A percentile compares a stretch with the other conserved stretches of the same genome.
Conservation (phyloP, 768 basidiomycete genomes). For the Tulasnella calospora region DNA sequence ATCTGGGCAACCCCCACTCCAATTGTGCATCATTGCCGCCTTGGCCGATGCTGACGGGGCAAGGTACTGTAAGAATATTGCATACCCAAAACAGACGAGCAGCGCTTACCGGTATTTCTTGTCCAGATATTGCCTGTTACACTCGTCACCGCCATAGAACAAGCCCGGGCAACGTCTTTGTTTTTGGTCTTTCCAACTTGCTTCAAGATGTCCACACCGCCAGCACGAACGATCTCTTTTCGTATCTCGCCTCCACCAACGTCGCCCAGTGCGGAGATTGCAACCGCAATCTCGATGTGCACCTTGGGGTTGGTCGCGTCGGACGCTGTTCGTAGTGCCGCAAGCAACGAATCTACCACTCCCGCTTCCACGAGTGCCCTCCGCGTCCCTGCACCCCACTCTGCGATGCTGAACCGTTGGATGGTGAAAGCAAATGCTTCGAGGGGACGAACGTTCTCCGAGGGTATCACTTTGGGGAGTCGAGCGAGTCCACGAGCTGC, state of each 20-base stretch:
- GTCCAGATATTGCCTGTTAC: slow-evolving; percentile 27
- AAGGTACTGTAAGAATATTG: background rate
- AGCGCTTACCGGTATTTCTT: slow-evolving; percentile 20
- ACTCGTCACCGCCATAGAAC: slow-evolving; percentile 22
- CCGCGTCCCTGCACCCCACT: slow-evolving; percentile 25
- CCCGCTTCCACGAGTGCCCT: slow-evolving; percentile 26
- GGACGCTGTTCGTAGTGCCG: slow-evolving; percentile 24
- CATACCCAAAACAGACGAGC: background rate
- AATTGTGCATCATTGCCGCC: slow-evolving; percentile 24
- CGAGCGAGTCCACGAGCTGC: slow-evolving; percentile 22
- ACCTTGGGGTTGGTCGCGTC: slow-evolving; percentile 19
- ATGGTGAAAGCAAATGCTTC: slow-evolving; percentile 27
- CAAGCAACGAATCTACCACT: slow-evolving; percentile 25
- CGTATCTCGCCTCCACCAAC: slow-evolving; percentile 25
- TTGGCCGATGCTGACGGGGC: slow-evolving; percentile 18
- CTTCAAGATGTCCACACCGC: slow-evolving; percentile 26
- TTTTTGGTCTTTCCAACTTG: slow-evolving; percentile 13
- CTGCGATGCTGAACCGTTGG: slow-evolving; percentile 19
- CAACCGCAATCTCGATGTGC: slow-evolving; percentile 24
- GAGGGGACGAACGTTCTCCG: slow-evolving; percentile 18
- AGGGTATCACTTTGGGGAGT: slow-evolving; percentile 22
- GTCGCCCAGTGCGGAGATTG: slow-evolving; percentile 18
- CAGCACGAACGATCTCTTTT: slow-evolving; percentile 27
- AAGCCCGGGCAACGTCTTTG: slow-evolving; percentile 18
- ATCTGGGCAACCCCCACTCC: slow-evolving; percentile 26